Evolutionary conservation across 1,284 basidiomycete genomes (phyloP).

Genomic region (Ustilago bromivora): DNA sequence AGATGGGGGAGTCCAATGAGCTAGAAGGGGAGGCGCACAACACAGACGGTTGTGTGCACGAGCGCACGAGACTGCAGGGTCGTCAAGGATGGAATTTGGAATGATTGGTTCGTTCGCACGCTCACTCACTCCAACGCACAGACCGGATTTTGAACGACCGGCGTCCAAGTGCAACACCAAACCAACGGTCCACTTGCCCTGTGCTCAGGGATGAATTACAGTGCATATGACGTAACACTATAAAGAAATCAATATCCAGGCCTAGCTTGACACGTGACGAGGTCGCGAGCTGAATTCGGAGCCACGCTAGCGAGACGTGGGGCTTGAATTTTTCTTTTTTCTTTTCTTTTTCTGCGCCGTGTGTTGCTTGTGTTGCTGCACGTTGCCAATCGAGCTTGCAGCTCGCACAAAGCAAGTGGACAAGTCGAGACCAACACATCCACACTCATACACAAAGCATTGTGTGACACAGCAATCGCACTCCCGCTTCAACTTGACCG

Average conservation of each 20-base stretch:
- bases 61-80: not conserved
- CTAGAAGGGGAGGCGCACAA: not conserved
- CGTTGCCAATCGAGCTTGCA: constrained; percentile 14
- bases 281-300: constrained; percentile 16
- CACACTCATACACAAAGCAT: constrained; percentile 5
- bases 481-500: not conserved
- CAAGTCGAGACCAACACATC: not conserved
- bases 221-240: not conserved
- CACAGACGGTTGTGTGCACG: not conserved
- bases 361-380: constrained; percentile 5
- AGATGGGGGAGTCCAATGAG: not conserved
- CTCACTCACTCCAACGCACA: not conserved
- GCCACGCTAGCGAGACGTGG: constrained; percentile 9
- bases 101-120: constrained; percentile 5
- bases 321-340: not conserved
- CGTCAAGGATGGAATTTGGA: not conserved
- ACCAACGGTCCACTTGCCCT: not conserved
- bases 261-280: constrained; percentile 22
- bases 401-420: not conserved
- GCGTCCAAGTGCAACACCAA: not conserved
- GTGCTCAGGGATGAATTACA: not conserved
- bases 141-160: not conserved
- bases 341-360: too few species aligned
- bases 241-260: too few species aligned
- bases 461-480: not conserved